Evolutionary conservation across 768 basidiomycete genomes (phyloP).

Genomic region (Terana coerulea): DNA sequence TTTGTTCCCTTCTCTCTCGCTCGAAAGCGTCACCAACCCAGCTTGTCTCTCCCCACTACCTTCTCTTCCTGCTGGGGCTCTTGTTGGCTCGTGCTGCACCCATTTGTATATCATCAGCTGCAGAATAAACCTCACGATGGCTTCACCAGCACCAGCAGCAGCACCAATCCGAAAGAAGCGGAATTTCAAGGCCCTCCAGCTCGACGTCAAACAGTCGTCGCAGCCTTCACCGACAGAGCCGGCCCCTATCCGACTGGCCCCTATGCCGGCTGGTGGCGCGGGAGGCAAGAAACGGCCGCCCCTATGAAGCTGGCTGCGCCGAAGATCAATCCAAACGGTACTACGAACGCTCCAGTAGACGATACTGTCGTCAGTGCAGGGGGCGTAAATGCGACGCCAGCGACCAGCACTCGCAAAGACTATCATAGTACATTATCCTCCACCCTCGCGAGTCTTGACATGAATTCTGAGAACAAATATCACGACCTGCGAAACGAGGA

Average conservation of each 20-base stretch:
- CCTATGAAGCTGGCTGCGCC: constrained; percentile 81
- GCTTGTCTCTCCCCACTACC: background rate
- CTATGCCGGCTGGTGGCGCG: constrained; percentile 29
- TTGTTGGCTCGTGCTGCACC: background rate
- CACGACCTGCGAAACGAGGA: constrained; percentile 84
- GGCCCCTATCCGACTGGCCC: constrained; percentile 29
- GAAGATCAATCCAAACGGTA: constrained; percentile 40
- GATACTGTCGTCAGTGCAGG: constrained; percentile 47
- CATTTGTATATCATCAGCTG: background rate
- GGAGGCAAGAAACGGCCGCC: constrained; percentile 72
- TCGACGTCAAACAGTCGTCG: constrained; percentile 50
- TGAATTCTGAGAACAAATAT: constrained; percentile 80
- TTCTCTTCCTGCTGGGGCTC: background rate
- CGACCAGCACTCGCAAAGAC: constrained; percentile 53
- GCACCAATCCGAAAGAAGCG: constrained; percentile 81
- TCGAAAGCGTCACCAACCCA: background rate
- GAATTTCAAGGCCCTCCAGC: constrained; percentile 84
- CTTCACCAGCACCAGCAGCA: constrained; percentile 12
- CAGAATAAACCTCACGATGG: background rate
- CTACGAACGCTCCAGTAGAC: constrained; percentile 32
- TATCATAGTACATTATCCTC: constrained; percentile 79
- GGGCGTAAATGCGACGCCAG: constrained; percentile 48
- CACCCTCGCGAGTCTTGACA: constrained; percentile 81
- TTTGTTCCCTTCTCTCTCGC: background rate
- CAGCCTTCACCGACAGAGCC: constrained; percentile 38